A percentile compares a stretch with the other conserved stretches of the same genome.
phyloP scores from a whole-genome alignment of 176 grass and related monocot species.

The Zea mays region DNA sequence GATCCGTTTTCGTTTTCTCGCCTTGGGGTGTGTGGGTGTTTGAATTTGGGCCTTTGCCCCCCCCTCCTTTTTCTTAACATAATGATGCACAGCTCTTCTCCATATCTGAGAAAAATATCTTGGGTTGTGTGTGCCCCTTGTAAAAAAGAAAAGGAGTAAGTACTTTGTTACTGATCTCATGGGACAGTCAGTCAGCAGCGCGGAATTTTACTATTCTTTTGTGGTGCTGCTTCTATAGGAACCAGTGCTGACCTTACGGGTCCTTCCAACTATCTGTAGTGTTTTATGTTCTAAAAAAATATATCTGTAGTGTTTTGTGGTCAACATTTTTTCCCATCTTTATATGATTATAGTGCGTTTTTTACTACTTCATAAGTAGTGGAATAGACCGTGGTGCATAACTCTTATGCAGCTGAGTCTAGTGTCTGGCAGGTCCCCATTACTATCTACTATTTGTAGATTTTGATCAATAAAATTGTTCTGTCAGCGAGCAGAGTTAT shows the following conservation, averaged over 20 bases:
- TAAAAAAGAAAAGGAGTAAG: too few species aligned
- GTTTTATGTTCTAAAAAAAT: background rate
- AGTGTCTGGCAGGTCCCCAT: conserved; percentile 3
- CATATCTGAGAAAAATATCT: too few species aligned
- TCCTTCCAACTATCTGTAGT: background rate
- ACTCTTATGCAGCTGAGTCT: background rate
- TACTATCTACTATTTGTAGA: conserved; percentile 7
- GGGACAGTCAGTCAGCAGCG: too few species aligned
- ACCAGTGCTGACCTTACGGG: background rate
- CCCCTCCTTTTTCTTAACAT: too few species aligned
- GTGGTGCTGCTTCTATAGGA: background rate
- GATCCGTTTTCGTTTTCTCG: too few species aligned
- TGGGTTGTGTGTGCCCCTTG: too few species aligned
- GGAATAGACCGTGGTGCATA: background rate
- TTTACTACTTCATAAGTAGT: background rate
- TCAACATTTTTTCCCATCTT: background rate
- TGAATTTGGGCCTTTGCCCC: too few species aligned
- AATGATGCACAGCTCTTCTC: too few species aligned
- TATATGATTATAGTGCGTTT: background rate
- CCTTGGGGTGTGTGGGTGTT: too few species aligned
- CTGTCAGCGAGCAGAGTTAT: background rate
- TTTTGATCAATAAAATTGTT: conserved; percentile 7
- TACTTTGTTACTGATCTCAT: too few species aligned
- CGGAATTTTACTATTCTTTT: background rate
- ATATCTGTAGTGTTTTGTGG: background rate